These are phyloP conservation scores for Lachnellula occidentalis DNA, from an alignment of 2,329 filamentous ascomycete genomes.

Conservation along the genomic window DNA sequence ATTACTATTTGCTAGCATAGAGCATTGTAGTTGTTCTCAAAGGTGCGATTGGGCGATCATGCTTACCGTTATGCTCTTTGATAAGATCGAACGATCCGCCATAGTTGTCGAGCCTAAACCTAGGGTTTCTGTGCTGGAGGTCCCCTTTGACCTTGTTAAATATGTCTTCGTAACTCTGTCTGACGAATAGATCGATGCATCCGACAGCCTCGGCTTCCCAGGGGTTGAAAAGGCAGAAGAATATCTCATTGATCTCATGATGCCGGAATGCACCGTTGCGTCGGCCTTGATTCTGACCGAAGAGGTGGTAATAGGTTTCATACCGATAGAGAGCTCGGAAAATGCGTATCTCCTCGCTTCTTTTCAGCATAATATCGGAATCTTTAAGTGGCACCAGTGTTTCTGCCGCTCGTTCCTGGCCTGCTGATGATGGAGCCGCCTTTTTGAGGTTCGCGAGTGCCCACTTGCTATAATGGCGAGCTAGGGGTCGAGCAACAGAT, in stretches of 20 bases:
- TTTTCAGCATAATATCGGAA: neutral
- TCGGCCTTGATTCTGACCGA: neutral
- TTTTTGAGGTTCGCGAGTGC: neutral
- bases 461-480: neutral
- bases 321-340: slow-evolving; percentile 1
- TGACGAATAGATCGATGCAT: neutral
- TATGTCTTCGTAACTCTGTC: neutral
- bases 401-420: neutral
- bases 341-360: slow-evolving; percentile 3
- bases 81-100: too few species aligned
- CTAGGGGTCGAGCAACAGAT: neutral
- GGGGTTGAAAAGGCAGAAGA: slow-evolving; percentile 1
- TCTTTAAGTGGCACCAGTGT: neutral
- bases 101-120: neutral
- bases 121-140: neutral
- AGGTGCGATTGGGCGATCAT: too few species aligned
- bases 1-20: neutral
- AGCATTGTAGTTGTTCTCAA: neutral
- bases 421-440: neutral
- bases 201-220: slow-evolving; percentile 2
- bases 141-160: slow-evolving; percentile 1
- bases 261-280: neutral
- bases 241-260: neutral
- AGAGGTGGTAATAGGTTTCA: neutral
- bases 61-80: too few species aligned